A percentile compares a stretch with the other conserved stretches of the same genome.
Conservation (phyloP, 1,284 basidiomycete species). For the Retiboletus flavoniger region DNA sequence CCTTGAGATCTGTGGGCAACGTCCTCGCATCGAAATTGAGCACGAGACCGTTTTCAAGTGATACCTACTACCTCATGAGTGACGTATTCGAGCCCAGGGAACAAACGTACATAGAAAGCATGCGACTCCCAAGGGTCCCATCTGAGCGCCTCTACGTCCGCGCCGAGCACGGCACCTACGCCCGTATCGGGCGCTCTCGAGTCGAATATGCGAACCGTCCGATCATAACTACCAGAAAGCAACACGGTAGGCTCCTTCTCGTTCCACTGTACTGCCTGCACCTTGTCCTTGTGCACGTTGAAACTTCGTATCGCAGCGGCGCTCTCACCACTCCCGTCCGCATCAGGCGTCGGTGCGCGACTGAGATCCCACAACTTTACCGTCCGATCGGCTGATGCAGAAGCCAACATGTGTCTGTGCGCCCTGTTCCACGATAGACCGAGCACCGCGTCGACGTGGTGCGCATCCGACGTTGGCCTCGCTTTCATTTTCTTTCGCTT, state of each 20-base stretch:
- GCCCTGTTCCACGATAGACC: constrained; percentile 89
- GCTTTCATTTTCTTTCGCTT: constrained; percentile 89
- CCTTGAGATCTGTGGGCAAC: constrained; percentile 63
- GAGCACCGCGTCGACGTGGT: constrained; percentile 95
- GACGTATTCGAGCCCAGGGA: not conserved
- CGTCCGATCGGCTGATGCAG: constrained; percentile 91
- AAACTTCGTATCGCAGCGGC: constrained; percentile 74
- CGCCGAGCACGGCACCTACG: constrained; percentile 76
- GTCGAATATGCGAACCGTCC: constrained; percentile 92
- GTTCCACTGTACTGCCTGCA: constrained; percentile 98
- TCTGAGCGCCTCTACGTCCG: constrained; percentile 89
- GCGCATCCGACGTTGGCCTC: constrained; percentile 61
- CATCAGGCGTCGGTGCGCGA: constrained; percentile 56
- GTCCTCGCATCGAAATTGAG: constrained; percentile 90
- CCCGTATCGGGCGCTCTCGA: constrained; percentile 79
- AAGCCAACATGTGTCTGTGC: constrained; percentile 88
- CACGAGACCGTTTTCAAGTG: constrained; percentile 90
- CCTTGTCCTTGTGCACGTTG: constrained; percentile 90
- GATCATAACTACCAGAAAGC: constrained; percentile 91
- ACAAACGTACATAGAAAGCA: constrained; percentile 77
- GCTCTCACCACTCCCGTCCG: constrained; percentile 43
- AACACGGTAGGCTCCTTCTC: constrained; percentile 82
- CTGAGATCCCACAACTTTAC: constrained; percentile 98
- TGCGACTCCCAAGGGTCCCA: constrained; percentile 96
- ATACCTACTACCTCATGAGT: constrained; percentile 56